Base-by-base conservation (phyloP, 2,329 filamentous ascomycete species). In the Xylariaceae sp. region DNA sequence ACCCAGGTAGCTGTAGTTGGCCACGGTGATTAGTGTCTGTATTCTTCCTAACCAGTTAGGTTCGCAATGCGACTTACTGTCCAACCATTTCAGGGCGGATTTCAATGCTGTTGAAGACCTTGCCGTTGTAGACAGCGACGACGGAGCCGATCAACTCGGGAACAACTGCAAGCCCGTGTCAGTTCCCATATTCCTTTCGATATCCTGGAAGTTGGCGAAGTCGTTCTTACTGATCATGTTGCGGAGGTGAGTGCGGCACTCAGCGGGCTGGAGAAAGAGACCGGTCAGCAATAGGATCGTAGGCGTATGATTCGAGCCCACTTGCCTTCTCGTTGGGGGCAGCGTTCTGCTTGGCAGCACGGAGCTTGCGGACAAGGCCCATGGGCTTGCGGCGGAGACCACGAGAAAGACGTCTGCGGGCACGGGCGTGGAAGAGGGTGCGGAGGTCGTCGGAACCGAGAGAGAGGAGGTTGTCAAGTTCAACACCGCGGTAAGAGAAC, bases 21-120 rank as follows among this genome's bases (percentile, higher is more conserved):
- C 3, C n/a, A 51, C 18, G 8, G 10, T 34, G 39, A 55, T 63
- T 39, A 62, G 62, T 44, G 48, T 53, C 45, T 10, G 7, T 15
- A 35, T 7, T 13, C 30, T 18, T 37, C 17, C 49, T 34, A 23
- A 47, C 15, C 11, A 3, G n/a, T 3, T 4, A 15, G 6, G 49
- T 35, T 10, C 6, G 18, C 5, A 23, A 9, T 8, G 97, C 97
- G 86, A 62, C 60, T 60, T 60, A 64, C 62, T 97, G 93, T 79
- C 94, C 94, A 80, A 99, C 94, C 94, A 99, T 99, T 87, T 99
- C 94, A 73, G 94, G 94, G 88, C 97, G 97, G 84, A 99, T 94
- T 82, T 99, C 94, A 74, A 99, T 92, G 87, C 97, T 93, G 89
- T 99, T 99, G 90, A 99, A 99, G 82, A 97, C 92, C 89, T 99